Evolutionary conservation across 2,329 filamentous ascomycete species (phyloP).

Genomic region (Curvularia verruculosa): DNA sequence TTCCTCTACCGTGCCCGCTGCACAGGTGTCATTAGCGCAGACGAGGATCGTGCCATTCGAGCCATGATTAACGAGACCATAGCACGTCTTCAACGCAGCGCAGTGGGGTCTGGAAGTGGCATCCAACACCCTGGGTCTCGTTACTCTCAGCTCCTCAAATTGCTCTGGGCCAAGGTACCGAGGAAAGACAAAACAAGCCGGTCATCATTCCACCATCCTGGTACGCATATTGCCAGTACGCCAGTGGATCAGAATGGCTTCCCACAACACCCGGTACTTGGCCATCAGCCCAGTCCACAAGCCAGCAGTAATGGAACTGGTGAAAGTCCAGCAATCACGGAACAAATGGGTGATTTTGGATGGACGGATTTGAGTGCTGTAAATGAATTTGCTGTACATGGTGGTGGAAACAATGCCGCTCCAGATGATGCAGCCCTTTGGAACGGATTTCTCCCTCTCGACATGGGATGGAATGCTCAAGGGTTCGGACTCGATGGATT

Average conservation of each 20-base stretch:
- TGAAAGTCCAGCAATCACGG: conserved; percentile 52
- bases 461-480: conserved; percentile 46
- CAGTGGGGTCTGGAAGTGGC: conserved; percentile 44
- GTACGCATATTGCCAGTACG: conserved; percentile 38
- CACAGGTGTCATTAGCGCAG: conserved; percentile 55
- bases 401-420: conserved; percentile 37
- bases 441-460: conserved; percentile 47
- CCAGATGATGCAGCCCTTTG: conserved; percentile 40
- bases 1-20: conserved; percentile 57
- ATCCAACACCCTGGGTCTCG: conserved; percentile 55
- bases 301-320: conserved; percentile 48
- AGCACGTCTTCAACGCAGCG: conserved; percentile 52
- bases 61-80: conserved; percentile 56
- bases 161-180: conserved; percentile 57
- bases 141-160: conserved; percentile 55
- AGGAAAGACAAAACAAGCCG: conserved; percentile 39
- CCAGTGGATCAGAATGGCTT: conserved; percentile 36
- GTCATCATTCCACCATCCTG: conserved; percentile 40
- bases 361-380: conserved; percentile 58
- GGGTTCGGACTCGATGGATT: conserved; percentile 42
- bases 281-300: conserved; percentile 34
- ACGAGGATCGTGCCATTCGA: conserved; percentile 56
- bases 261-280: conserved; percentile 23
- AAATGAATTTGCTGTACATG: conserved; percentile 56
- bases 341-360: conserved; percentile 57